Evolutionary conservation across 768 basidiomycete genomes (phyloP), one percentile per base, ranked within the genome.

Genomic region (Boletus rubescentipes): DNA sequence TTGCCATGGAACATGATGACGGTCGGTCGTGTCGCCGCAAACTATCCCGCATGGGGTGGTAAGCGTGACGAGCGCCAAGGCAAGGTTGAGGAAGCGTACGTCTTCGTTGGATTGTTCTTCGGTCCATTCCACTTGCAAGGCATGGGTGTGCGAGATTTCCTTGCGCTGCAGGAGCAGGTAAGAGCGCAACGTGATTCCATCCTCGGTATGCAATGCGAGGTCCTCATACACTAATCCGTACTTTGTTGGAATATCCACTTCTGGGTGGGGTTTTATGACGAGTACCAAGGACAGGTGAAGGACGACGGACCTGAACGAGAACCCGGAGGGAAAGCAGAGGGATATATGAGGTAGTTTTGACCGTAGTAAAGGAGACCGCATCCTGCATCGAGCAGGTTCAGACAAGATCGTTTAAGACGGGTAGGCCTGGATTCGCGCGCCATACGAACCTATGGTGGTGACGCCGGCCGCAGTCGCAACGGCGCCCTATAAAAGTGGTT

Each of bases 1-100:
- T 91, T 91, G 8, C 96, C 96, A 61, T 98, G 95, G 51, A 97
- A 93, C 85, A 98, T 91, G 46, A 98, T 70, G 2, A 98, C 77
- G 0, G 93, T 97, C 2, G 96, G 96, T 15, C 93, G 77, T 40
- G 67, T 69, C 0, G 74, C 66, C 15, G 77, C 74, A 55, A 77
- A 77, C 79, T 79, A 44, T 21, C 2, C 16, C 23, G 21, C 2
- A 16, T 23, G 1, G 0, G 30, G 16, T 10, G 37, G 20, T 47
- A 12, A 53, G 45, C 20, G 26, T 45, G 38, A 43, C 29, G 26
- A 31, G 30, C 14, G n/a, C 14, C 15, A 31, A 45, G 5, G 11
- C 30, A 31, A 42, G 48, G 31, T 44, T 16, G 18, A 39, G 8
- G 20, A 26, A 45, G 65, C 73, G 41, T 59, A 84, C 84, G 74